Conservation (phyloP, 169 alveolate species). For the Eimeria praecox region DNA sequence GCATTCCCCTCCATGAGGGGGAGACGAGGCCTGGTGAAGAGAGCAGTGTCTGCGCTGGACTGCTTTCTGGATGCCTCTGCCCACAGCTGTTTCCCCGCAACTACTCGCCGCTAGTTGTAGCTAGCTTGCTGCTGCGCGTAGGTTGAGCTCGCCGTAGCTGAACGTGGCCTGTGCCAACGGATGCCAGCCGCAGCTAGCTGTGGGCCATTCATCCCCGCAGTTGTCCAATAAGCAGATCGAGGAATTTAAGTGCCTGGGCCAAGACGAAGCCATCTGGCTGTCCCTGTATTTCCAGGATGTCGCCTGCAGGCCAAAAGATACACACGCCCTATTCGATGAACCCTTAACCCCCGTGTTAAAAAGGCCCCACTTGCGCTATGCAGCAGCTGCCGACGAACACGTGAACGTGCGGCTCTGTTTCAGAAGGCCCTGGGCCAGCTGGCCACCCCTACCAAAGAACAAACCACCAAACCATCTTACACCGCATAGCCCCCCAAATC, state of each 20-base stretch:
- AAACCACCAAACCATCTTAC: not conserved
- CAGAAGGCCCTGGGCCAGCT: not conserved
- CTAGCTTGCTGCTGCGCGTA: not conserved
- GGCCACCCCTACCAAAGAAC: not conserved
- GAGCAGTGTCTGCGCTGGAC: not conserved
- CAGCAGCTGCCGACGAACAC: not conserved
- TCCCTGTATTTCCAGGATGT: slow-evolving; percentile 81
- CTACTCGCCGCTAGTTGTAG: not conserved
- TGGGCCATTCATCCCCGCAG: slow-evolving; percentile 28
- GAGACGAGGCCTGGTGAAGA: not conserved
- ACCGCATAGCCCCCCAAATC: not conserved
- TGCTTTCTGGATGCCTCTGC: not conserved
- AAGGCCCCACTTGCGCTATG: not conserved
- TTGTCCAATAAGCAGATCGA: slow-evolving; percentile 78
- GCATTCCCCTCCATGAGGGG: not conserved
- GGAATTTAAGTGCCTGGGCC: slow-evolving; percentile 85
- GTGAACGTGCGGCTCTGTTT: not conserved
- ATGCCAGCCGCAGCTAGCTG: not conserved
- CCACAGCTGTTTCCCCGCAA: not conserved
- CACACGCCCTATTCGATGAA: not conserved
- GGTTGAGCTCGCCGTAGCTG: not conserved
- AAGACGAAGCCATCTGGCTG: slow-evolving; percentile 86
- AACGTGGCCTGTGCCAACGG: not conserved
- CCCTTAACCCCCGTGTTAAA: not conserved
- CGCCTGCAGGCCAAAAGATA: slow-evolving; percentile 76